A percentile compares a stretch with the other conserved stretches of the same genome.
Evolutionary conservation across 768 basidiomycete genomes (phyloP).

Genomic region (Phanerochaete sordida): DNA sequence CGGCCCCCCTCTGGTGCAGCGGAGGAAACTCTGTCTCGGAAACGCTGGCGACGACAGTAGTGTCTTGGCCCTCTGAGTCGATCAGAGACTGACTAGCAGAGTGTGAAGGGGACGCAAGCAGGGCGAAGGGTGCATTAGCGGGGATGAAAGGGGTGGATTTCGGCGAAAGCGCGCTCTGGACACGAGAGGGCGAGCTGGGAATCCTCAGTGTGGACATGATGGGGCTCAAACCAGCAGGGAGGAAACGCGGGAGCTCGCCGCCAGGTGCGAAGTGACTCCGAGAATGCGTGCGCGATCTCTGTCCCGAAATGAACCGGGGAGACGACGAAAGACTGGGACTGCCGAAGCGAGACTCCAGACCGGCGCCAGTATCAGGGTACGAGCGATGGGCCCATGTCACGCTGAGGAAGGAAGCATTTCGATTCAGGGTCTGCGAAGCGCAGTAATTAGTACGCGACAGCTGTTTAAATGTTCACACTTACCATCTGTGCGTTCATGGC

Average conservation of each 20-base stretch:
- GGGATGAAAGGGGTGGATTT: neutral
- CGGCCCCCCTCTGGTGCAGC: neutral
- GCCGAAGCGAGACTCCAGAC: neutral
- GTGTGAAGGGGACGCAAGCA: neutral
- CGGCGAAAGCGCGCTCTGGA: neutral
- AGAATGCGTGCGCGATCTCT: neutral
- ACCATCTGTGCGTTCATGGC: slow-evolving; percentile 73
- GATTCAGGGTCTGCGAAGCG: slow-evolving; percentile 54
- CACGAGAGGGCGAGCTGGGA: neutral
- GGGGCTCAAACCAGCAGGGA: neutral
- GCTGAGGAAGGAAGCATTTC: slow-evolving; percentile 64
- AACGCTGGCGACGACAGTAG: slow-evolving; percentile 11
- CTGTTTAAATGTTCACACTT: slow-evolving; percentile 15
- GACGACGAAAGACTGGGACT: slow-evolving; percentile 7
- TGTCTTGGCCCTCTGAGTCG: slow-evolving; percentile 6
- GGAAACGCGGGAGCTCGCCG: neutral
- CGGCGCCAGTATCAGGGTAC: slow-evolving; percentile 10
- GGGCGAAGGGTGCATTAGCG: neutral
- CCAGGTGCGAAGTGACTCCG: neutral
- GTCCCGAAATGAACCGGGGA: slow-evolving; percentile 3
- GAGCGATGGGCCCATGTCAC: slow-evolving; percentile 81
- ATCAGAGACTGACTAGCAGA: too few species aligned
- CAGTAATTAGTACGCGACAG: neutral
- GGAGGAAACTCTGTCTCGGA: slow-evolving; percentile 18
- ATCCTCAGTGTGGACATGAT: neutral